Conservation (phyloP, 1,284 basidiomycete species). For the Xerocomus nothofagi region DNA sequence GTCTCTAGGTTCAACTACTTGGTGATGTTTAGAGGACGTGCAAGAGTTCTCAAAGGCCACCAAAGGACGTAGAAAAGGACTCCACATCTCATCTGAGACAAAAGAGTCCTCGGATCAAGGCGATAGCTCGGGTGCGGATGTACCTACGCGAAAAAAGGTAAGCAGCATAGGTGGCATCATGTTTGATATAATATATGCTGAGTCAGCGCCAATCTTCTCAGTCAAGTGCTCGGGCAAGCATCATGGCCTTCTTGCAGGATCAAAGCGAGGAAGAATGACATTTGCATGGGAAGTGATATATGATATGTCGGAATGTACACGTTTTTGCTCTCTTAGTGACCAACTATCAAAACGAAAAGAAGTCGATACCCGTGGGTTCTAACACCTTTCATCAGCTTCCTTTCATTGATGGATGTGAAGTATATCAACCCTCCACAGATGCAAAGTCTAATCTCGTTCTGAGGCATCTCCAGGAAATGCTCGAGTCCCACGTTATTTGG, state of each 20-base stretch:
- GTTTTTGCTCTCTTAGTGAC: background rate
- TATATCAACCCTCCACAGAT: background rate
- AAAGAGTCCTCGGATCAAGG: conserved; percentile 15
- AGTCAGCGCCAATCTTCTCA: conserved; percentile 15
- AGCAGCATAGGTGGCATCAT: conserved; percentile 11
- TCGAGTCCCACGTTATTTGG: background rate
- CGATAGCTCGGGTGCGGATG: conserved; percentile 37
- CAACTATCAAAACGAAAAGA: background rate
- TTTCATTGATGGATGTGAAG: background rate
- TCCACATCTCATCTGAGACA: conserved; percentile 16
- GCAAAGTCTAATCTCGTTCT: background rate
- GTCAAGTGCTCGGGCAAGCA: conserved; percentile 56
- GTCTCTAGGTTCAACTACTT: conserved; percentile 1
- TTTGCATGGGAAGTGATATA: background rate
- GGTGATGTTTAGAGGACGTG: conserved; percentile 55
- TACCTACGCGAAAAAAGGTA: conserved; percentile 42
- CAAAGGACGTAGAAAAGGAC: conserved; percentile 25
- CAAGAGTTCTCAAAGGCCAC: conserved; percentile 52
- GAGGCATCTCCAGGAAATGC: background rate
- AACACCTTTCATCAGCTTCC: background rate
- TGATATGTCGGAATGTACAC: background rate
- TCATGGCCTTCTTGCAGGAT: conserved; percentile 67
- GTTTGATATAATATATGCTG: conserved; percentile 14
- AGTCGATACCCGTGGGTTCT: background rate
- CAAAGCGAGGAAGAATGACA: conserved; percentile 51